phyloP scores from a whole-genome alignment of 306 rosid species.

The Castanopsis chinensis region DNA sequence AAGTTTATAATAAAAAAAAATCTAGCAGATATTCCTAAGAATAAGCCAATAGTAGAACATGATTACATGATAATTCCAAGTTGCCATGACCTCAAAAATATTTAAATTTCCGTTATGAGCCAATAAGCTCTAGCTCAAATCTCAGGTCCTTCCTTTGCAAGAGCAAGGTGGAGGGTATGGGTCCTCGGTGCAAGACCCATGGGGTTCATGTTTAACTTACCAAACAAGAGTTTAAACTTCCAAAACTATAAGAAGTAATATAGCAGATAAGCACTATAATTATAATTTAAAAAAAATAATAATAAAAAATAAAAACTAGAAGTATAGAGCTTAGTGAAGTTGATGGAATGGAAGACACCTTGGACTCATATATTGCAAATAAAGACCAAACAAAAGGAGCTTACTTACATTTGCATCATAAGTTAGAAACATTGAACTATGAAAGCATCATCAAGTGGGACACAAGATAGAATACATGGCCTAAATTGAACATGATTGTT shows the following conservation, averaged over 20 bases:
- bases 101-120: neutral
- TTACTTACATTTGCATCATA: neutral
- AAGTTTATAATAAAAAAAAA: neutral
- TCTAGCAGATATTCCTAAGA: neutral
- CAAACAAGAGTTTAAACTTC: too few relatives aligned
- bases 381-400: neutral
- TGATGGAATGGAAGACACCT: neutral
- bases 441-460: neutral
- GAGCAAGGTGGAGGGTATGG: too few relatives aligned
- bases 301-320: too few relatives aligned
- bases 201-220: too few relatives aligned
- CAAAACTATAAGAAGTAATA: neutral
- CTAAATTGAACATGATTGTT: too few relatives aligned
- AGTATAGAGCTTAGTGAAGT: neutral
- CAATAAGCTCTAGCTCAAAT: too few relatives aligned
- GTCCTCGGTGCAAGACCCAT: too few relatives aligned
- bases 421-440: neutral
- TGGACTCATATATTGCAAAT: neutral
- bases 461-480: neutral
- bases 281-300: too few relatives aligned
- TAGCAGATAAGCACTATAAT: neutral
- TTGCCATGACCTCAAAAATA: neutral
- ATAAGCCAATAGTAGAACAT: neutral
- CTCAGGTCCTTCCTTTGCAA: too few relatives aligned
- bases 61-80: neutral